Evolutionary conservation across 208 protist species (phyloP).

Genomic region (Wallacemonas sp.): DNA sequence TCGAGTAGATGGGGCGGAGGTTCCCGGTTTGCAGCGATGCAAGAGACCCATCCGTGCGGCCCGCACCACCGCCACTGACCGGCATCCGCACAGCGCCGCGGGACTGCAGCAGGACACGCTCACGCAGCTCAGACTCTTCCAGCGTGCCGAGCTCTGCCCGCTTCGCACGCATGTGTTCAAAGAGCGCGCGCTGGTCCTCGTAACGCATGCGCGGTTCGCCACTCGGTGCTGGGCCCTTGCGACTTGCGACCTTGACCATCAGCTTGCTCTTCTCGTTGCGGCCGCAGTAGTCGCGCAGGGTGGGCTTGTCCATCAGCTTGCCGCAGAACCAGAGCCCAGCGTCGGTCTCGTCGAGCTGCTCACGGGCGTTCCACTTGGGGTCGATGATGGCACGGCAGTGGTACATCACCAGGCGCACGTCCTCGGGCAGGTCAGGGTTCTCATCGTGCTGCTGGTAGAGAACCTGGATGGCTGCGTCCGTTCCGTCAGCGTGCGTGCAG

Average conservation of each 20-base stretch:
- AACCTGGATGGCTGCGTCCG: conserved; percentile 24
- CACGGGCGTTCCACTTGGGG: conserved; percentile 54
- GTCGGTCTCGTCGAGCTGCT: conserved; percentile 37
- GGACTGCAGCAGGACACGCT: conserved; percentile 60
- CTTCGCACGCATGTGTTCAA: conserved; percentile 44
- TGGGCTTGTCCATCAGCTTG: conserved; percentile 52
- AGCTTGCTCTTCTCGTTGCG: conserved; percentile 72
- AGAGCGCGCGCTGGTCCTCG: conserved; percentile 78
- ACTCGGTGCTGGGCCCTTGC: conserved; percentile 54
- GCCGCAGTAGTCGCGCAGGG: conserved; percentile 51
- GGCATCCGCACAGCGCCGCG: conserved; percentile 40
- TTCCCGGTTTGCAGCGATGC: conserved; percentile 14
- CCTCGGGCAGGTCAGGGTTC: conserved; percentile 75
- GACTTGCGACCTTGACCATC: conserved; percentile 69
- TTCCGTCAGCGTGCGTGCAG: conserved; percentile 40
- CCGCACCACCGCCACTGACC: neutral
- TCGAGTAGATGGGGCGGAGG: conserved; percentile 61
- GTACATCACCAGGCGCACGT: conserved; percentile 71
- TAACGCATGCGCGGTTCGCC: conserved; percentile 78
- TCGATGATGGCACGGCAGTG: conserved; percentile 83
- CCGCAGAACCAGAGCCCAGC: conserved; percentile 79
- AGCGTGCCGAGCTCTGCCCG: conserved; percentile 55
- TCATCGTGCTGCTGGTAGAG: conserved; percentile 58
- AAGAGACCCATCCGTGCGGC: neutral
- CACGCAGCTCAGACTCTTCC: conserved; percentile 77